Base-by-base conservation (phyloP, 352 stramenopile genomes). In the Peronospora destructor region DNA sequence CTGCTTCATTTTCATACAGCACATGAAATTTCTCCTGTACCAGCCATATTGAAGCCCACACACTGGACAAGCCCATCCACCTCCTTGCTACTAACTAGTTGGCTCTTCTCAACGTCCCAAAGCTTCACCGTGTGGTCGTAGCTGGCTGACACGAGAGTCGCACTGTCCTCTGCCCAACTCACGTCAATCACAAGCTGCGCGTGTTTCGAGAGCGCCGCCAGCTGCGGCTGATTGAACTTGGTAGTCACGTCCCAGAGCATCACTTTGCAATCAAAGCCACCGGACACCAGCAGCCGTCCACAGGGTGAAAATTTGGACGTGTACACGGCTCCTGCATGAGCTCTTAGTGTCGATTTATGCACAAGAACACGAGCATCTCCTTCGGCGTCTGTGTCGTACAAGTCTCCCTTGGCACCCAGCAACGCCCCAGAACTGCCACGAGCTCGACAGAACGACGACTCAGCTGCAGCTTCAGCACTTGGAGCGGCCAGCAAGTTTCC, bases 71-170 rank as follows among this genome's bases (percentile, higher is more conserved):
- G 78, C 19, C 83, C 83, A 4, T 79, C 71, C 17, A 90, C 75
- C 41, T 89, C 72, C 19, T 72, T 73, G 56, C 74, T 90, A 42
- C 61, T 64, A 1, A 79, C 26, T 0, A 91, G 60, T 29, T 81
- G 52, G 58, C 67, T 84, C 60, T 87, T 88, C 13, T 90, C 80
- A 7, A 89, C 78, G 48, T 94, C 84, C 84, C 84, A 94, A 41
- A 85, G 71, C 61, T 94, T 94, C 7, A 91, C 84, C 10, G 81
- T 87, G 64, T 94, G 84, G 48, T 94, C 84, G 61, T 94, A 92
- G 21, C 77, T 90, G 35, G 65, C 84, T 29, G 80, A 91, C 35
- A 88, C 66, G 17, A 94, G 71, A 40, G 62, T 69, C 12, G 71
- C 48, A 50, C 76, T 89, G 53, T 94, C 83, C 38, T 84, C 80